phyloP scores from a whole-genome alignment of 2,329 filamentous ascomycete species.

The Calonectria henricotiae region DNA sequence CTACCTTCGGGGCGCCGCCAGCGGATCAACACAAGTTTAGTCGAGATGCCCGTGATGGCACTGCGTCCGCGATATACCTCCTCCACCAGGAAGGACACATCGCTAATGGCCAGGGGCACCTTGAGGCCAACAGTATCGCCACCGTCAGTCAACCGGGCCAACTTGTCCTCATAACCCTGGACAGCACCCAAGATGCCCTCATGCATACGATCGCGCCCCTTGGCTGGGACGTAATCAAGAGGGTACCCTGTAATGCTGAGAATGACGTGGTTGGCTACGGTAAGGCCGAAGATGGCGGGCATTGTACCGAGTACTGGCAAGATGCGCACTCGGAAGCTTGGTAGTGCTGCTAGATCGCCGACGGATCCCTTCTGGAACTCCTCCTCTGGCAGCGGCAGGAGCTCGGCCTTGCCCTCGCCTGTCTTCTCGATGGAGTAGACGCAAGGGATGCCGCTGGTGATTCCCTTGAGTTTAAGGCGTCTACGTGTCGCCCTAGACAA shows the following conservation, averaged over 20 bases:
- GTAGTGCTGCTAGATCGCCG: conserved; percentile 88
- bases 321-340: conserved; percentile 95
- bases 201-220: conserved; percentile 92
- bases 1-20: conserved; percentile 80
- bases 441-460: conserved; percentile 89
- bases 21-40: conserved; percentile 83
- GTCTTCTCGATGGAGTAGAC: conserved; percentile 95
- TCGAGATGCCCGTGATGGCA: conserved; percentile 85
- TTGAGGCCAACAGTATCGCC: conserved; percentile 77
- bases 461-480: conserved; percentile 82
- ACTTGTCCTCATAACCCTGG: conserved; percentile 84
- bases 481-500: conserved; percentile 89
- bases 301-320: conserved; percentile 96
- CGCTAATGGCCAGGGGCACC: conserved; percentile 82
- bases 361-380: conserved; percentile 91
- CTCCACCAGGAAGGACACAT: conserved; percentile 91
- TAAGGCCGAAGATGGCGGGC: conserved; percentile 96
- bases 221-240: conserved; percentile 84
- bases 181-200: conserved; percentile 84
- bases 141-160: conserved; percentile 67
- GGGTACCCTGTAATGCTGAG: conserved; percentile 88
- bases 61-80: conserved; percentile 91
- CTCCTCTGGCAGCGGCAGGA: conserved; percentile 89
- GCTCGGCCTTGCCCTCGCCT: conserved; percentile 90
- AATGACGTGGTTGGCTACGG: conserved; percentile 93